Evolutionary conservation across 1,139 yeast species (phyloP), one percentile per base, ranked within the genome.

Genomic region (Sugiyamaella paludigena): DNA sequence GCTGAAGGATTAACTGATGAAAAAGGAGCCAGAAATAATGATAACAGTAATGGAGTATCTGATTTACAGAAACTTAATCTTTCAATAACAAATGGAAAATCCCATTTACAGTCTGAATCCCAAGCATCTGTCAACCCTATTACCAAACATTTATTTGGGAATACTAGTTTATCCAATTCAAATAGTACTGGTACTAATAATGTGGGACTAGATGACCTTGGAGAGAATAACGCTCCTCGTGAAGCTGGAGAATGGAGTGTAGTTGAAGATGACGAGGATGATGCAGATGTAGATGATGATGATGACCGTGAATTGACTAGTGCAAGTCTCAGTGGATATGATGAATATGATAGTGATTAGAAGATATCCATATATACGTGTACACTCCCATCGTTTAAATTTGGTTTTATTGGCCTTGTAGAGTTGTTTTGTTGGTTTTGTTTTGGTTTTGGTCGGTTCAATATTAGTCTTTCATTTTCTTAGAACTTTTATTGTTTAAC

Each of bases 231-330:
- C 24, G 33, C 45, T 13, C 50, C 45, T n/a, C 49, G 49, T 11
- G 55, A 52, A 31, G 51, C 52, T 35, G 60, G 49, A 9, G 61
- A 57, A 27, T 58, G 61, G 61, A 56, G 59, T 31, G 61, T 58
- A 13, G 60, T 58, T 10, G 58, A 54, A 39, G 55, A 51, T 12
- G 34, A 31, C 3, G 24, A 19, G 5, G 45, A 42, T 24, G 43
- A 40, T 24, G 52, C 43, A 26, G 51, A 47, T 8, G 52, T 43
- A 15, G 59, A 55, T 34, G 59, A 55, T 43, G 58, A 56, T 24
- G 58, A 52, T 19, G 58, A 55, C 27, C 48, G 50, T 11, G 60
- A 54, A 40, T 50, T 56, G 12, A 58, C 61, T 24, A 54, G 57
- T 36, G 57, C 58, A 16, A 54, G 58, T 38, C 47, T 57, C n/a